Evolutionary conservation across 768 basidiomycete species (phyloP), one percentile per base, ranked within the genome.

Genomic region (Polyporus arcularius): DNA sequence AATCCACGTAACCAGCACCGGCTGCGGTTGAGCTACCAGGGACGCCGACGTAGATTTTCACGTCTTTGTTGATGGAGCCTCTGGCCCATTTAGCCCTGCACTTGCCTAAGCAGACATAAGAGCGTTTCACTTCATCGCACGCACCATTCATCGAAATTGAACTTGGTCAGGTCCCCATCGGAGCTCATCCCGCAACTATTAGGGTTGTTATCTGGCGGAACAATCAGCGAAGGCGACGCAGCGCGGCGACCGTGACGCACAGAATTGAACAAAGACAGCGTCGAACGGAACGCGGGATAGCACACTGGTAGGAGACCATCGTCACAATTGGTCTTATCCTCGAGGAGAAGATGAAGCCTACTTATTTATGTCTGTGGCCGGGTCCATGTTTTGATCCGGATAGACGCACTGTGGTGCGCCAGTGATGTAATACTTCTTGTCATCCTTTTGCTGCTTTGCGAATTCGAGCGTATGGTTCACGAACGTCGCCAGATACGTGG

Each of bases 241-340:
- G 35, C 11, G 11, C 11, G 11, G 35, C 35, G 35, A 35, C 7
- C 35, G 11, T 35, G 35, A 11, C 35, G 35, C 35, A 35, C 35
- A 84, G 69, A 90, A 87, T 70, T 88, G 88, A 40, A 89, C 87
- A 67, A 88, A 90, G 57, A 91, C 74, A 2, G 87, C 87, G 72
- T 91, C 89, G 65, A 90, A 91, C 7, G 70, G 78, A 7, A 82
- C 87, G 1, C 75, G 62, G 66, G 88, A 82, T 54, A 90, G 74
- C 21, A 87, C 84, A 7, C 76, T 75, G 21, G 5, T 7, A 11
- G 35, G 35, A 7, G 42, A 15, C 1, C 26, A n/a, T 12, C 15
- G 40, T 45, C 21, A n/a, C 53, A n/a, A 28, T 14, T 35, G 6
- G 43, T 7, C 43, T 26, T 16, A 14, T 26, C 21, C 21, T 26